Evolutionary conservation across 2,329 filamentous ascomycete species (phyloP).

Genomic region (Purpureocillium takamizusanense): DNA sequence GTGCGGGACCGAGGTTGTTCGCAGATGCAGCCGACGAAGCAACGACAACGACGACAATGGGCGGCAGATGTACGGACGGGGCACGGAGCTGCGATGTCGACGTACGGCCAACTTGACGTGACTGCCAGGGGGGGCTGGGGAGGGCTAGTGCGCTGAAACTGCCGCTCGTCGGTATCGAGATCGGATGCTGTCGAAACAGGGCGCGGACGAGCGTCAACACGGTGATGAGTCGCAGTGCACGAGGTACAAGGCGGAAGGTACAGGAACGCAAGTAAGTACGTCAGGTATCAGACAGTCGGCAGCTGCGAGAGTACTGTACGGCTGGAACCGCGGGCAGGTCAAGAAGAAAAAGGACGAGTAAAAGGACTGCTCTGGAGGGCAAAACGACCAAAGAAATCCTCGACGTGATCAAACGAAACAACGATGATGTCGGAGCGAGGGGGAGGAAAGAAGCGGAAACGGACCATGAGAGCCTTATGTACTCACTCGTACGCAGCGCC

Average conservation of each 20-base stretch:
- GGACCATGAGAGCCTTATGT: background rate
- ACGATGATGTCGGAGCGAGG: background rate
- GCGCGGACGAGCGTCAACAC: background rate
- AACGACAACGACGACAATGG: background rate
- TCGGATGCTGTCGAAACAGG: conserved; percentile 3
- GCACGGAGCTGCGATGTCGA: too few relatives aligned
- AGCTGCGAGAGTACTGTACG: too few relatives aligned
- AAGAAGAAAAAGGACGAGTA: background rate
- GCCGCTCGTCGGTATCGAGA: conserved; percentile 2
- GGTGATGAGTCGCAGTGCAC: too few relatives aligned
- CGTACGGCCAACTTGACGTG: too few relatives aligned
- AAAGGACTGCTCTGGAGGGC: conserved; percentile 1
- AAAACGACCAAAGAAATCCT: background rate
- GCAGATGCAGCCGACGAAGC: background rate
- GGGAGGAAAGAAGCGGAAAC: background rate
- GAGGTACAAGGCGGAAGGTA: too few relatives aligned
- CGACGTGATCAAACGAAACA: conserved; percentile 1
- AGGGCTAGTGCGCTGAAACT: background rate
- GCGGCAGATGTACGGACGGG: too few relatives aligned
- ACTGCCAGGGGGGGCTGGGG: too few relatives aligned
- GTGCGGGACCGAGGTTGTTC: too few relatives aligned
- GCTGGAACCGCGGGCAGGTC: too few relatives aligned
- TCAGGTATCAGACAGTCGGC: too few relatives aligned
- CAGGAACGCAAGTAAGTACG: too few relatives aligned
- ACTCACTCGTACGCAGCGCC: too few relatives aligned